Conservation (phyloP, 768 basidiomycete genomes). For the Lentinula sp. region DNA sequence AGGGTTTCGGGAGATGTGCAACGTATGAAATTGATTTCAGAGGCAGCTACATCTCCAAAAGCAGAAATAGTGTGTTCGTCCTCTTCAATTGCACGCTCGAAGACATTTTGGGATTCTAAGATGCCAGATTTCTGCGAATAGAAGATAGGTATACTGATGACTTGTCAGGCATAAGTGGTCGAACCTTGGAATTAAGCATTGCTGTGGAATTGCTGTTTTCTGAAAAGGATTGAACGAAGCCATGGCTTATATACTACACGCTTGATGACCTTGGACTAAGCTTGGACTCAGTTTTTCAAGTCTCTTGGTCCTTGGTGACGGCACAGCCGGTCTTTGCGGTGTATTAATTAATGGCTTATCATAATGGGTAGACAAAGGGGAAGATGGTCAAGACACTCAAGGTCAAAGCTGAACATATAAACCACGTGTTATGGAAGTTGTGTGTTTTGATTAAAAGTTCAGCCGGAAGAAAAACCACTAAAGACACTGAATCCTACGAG, state of each 20-base stretch:
- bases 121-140: too few species aligned
- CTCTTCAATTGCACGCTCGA: neutral
- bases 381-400: neutral
- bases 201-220: neutral
- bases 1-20: neutral
- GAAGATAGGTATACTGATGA: too few species aligned
- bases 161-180: too few species aligned
- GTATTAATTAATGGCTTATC: too few species aligned
- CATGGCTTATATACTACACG: neutral
- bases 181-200: neutral
- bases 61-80: neutral
- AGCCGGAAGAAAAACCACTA: neutral
- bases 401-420: neutral
- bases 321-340: too few species aligned
- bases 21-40: neutral
- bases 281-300: too few species aligned
- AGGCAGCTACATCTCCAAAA: neutral
- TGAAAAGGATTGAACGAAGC: neutral
- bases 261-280: neutral
- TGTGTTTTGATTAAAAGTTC: too few species aligned
- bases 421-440: too few species aligned
- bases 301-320: too few species aligned
- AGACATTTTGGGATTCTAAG: too few species aligned
- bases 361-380: too few species aligned
- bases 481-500: neutral